Conservation (phyloP, 192 early-diverging fungal species). For the Entrophospora sp. region DNA sequence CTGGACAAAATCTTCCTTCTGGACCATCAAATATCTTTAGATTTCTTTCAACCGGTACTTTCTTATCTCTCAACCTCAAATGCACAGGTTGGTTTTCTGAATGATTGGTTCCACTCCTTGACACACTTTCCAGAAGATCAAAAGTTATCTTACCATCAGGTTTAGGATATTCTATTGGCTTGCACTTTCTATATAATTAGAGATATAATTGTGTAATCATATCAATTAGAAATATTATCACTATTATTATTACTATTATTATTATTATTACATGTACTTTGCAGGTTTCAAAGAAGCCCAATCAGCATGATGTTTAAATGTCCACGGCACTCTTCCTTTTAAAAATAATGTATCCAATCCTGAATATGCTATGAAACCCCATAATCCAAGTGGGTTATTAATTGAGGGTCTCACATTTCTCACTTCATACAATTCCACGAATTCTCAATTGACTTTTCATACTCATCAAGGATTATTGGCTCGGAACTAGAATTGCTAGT, state of each 20-base stretch:
- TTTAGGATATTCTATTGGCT: constrained; percentile 93
- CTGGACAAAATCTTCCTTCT: constrained; percentile 94
- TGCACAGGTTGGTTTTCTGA: constrained; percentile 93
- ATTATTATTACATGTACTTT: no score
- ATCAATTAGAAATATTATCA: not conserved
- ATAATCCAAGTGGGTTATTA: constrained; percentile 78
- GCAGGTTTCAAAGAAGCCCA: constrained; percentile 67
- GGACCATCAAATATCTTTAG: constrained; percentile 85
- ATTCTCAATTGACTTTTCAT: constrained; percentile 71
- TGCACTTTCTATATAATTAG: constrained; percentile 45
- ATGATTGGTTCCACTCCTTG: constrained; percentile 88
- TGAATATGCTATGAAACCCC: constrained; percentile 77
- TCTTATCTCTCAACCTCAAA: constrained; percentile 67
- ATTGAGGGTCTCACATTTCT: constrained; percentile 93
- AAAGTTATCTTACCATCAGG: constrained; percentile 93
- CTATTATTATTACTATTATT: constrained; percentile 4
- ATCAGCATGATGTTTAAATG: constrained; percentile 87
- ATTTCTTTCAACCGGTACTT: constrained; percentile 74
- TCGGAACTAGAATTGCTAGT: constrained; percentile 33
- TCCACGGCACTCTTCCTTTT: constrained; percentile 89
- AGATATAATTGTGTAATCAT: not conserved
- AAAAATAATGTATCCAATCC: constrained; percentile 85
- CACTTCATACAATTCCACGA: constrained; percentile 87
- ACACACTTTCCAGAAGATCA: constrained; percentile 90
- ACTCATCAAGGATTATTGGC: constrained; percentile 64